Evolutionary conservation across 768 basidiomycete species (phyloP), one percentile per base, ranked within the genome.

Genomic region (Terana coerulea): DNA sequence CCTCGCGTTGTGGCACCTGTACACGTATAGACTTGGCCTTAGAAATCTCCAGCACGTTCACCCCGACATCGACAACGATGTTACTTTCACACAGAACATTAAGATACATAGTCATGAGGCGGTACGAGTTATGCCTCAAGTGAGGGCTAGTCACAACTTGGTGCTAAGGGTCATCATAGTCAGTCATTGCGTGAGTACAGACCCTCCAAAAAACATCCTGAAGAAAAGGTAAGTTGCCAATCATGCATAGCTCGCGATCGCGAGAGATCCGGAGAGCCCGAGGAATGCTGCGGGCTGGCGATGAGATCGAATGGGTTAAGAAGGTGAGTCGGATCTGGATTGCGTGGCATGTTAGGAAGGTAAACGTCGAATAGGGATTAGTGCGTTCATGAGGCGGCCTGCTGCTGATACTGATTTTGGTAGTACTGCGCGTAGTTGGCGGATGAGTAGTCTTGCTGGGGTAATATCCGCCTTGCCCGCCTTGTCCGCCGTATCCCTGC

Each of bases 381-480:
- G 59, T 70, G 63, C 33, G 70, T 53, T 29, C 71, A 67, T n/a
- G 72, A 68, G 63, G 67, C 75, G 66, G 77, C 65, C 69, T 83
- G 83, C 68, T 90, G 88, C 57, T 84, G 76, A 64, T 91, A 91
- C 77, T 91, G 89, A 67, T 80, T 81, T 74, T 91, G 89, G 69
- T 93, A 93, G 68, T 92, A 93, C 55, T 88, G 79, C 37, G 89
- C 86, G 56, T 92, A 92, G 66, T 82, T 88, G 66, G 74, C 69
- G 22, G 82, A 75, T 65, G 91, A 90, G 67, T 90, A 90, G 72
- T 56, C 50, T 52, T 85, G 75, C 48, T 72, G 74, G n/a, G n/a
- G 52, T 71, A 66, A 54, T 75, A 76, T 34, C 56, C 61, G 33
- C 58, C 53, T 31, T 67, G 70, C 43, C 73, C 71, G 11, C 70